Evolutionary conservation across 2,329 filamentous ascomycete genomes (phyloP).

Genomic region (Didymosphaeria variabile): DNA sequence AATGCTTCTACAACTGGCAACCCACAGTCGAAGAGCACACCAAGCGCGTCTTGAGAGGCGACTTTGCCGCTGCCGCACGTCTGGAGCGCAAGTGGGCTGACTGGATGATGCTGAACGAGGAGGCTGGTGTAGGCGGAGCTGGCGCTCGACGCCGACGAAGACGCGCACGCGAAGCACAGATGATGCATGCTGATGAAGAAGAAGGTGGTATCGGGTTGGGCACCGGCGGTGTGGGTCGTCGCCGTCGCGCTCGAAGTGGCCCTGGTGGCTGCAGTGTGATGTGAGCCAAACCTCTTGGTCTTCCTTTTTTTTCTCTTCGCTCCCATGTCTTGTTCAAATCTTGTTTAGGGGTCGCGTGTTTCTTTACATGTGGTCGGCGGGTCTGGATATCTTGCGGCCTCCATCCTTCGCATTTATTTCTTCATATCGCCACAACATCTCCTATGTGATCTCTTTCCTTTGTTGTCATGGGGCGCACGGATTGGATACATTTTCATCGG

Average conservation of each 20-base stretch:
- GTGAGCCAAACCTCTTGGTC: slow-evolving; percentile 44
- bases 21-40: slow-evolving; percentile 94
- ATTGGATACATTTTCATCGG: not conserved
- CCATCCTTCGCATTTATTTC: not conserved
- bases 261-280: slow-evolving; percentile 58
- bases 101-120: slow-evolving; percentile 91
- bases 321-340: not conserved
- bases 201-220: slow-evolving; percentile 63
- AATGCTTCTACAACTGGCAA: slow-evolving; percentile 96
- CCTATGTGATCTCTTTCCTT: not conserved
- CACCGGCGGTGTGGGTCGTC: slow-evolving; percentile 51
- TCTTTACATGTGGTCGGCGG: not conserved
- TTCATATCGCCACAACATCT: not conserved
- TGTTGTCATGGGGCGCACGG: not conserved
- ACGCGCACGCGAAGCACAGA: slow-evolving; percentile 81
- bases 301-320: not conserved
- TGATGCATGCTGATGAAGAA: slow-evolving; percentile 82
- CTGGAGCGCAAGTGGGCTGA: slow-evolving; percentile 92
- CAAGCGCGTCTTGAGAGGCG: slow-evolving; percentile 81
- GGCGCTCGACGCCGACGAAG: slow-evolving; percentile 75
- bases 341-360: slow-evolving; percentile 3
- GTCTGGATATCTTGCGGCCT: not conserved
- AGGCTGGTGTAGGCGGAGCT: slow-evolving; percentile 73
- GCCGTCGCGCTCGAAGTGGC: slow-evolving; percentile 58
- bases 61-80: slow-evolving; percentile 76